phyloP scores from a whole-genome alignment of 78 protist species.

The Tieghemostelium lacteum region DNA sequence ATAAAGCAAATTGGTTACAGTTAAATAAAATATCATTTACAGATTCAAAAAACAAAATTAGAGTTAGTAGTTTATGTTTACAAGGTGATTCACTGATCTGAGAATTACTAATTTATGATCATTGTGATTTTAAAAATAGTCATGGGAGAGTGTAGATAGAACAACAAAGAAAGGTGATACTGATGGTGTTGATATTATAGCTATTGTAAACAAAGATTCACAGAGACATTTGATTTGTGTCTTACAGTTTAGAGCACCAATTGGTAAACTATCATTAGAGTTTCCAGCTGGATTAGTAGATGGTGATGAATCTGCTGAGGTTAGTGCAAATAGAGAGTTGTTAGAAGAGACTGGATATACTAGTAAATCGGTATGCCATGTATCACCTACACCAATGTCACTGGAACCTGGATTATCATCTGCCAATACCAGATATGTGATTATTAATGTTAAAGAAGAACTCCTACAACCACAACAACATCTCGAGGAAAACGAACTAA shows the following conservation, averaged over 20 bases:
- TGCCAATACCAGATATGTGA: conserved; percentile 14
- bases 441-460: conserved; percentile 28
- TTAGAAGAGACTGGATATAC: conserved; percentile 72
- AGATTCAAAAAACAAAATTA: conserved; percentile 24
- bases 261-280: conserved; percentile 35
- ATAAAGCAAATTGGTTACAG: conserved; percentile 35
- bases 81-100: neutral
- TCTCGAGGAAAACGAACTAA: conserved; percentile 44
- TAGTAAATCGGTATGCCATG: neutral
- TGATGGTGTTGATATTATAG: conserved; percentile 80
- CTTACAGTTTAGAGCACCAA: conserved; percentile 55
- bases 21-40: conserved; percentile 24
- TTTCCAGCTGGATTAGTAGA: conserved; percentile 80
- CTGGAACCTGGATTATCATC: conserved; percentile 31
- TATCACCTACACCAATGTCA: conserved; percentile 32
- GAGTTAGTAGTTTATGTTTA: too few relatives aligned
- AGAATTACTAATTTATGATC: neutral
- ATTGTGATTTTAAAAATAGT: neutral
- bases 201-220: conserved; percentile 15
- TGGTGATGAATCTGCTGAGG: conserved; percentile 4
- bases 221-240: conserved; percentile 18
- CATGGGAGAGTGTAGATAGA: conserved; percentile 58
- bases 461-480: conserved; percentile 30
- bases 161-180: conserved; percentile 30
- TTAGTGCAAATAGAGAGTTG: conserved; percentile 52